These are phyloP conservation scores for Lachnellula cervina DNA, from an alignment of 2,329 filamentous ascomycete genomes.

Conservation along the genomic window DNA sequence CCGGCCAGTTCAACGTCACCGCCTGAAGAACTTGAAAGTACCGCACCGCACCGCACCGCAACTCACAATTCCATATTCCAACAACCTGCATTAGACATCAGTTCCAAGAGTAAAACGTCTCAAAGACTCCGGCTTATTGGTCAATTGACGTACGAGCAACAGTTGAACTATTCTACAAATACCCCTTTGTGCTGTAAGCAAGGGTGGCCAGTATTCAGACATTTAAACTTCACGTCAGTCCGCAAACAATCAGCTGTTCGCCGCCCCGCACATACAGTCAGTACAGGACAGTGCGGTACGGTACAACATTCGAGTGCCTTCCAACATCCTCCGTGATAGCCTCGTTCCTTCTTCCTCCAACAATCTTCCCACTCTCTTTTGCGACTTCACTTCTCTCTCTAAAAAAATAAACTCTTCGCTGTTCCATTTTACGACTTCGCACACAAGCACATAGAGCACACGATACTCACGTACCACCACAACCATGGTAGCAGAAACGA, in stretches of 20 bases:
- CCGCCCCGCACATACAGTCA: not conserved
- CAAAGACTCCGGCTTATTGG: conserved; percentile 13
- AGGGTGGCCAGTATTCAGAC: not conserved
- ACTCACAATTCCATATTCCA: not conserved
- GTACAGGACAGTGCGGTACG: not conserved
- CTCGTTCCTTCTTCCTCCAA: not conserved
- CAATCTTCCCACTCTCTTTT: not conserved
- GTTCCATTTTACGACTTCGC: not conserved
- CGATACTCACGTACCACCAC: not conserved
- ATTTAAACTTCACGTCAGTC: not conserved
- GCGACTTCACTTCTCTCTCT: not conserved
- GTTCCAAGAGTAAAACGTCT: conserved; percentile 1
- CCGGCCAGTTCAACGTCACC: not conserved
- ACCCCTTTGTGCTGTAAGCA: too few relatives aligned
- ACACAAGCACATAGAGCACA: not conserved
- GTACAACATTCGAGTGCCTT: conserved; percentile 1
- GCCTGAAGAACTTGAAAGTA: conserved; percentile 1
- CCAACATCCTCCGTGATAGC: conserved; percentile 1
- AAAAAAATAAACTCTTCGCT: not conserved
- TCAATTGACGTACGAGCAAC: conserved; percentile 14
- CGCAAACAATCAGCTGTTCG: conserved; percentile 22
- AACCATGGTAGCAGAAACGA: conserved; percentile 89
- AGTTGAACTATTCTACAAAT: not conserved
- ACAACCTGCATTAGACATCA: conserved; percentile 4
- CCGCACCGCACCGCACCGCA: not conserved